Conservation (phyloP, 2,329 filamentous ascomycete species). For the Colletotrichum destructivum region DNA sequence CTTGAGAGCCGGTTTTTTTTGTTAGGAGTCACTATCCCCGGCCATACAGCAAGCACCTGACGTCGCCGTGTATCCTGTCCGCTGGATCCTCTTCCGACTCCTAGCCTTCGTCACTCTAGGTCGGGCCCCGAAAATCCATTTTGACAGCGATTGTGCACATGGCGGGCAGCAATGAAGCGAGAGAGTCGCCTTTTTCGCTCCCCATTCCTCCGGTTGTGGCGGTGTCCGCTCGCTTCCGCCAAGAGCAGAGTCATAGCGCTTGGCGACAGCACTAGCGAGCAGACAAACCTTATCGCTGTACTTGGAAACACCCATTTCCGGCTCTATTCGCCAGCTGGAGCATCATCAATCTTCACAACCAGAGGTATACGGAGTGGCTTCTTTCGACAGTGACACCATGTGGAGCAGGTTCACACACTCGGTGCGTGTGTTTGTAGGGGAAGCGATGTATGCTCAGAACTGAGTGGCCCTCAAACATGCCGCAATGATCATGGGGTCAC, state of each 20-base stretch:
- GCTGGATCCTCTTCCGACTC: no score
- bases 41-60: no score
- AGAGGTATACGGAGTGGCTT: not conserved
- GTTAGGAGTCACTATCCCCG: no score
- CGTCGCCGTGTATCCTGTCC: no score
- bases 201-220: no score
- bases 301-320: not conserved
- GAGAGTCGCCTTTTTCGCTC: no score
- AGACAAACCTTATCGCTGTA: not conserved
- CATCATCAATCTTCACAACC: not conserved
- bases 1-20: no score
- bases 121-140: no score
- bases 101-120: no score
- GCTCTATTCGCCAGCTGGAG: not conserved
- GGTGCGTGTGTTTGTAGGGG: not conserved
- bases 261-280: not conserved
- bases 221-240: not conserved
- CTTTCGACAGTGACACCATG: not conserved
- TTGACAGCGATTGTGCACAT: no score
- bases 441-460: not conserved
- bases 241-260: not conserved
- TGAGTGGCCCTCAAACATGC: conserved; percentile 13
- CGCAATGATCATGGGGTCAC: conserved; percentile 4
- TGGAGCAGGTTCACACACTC: not conserved
- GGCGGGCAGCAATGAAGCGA: no score